A percentile compares a stretch with the other conserved stretches of the same genome.
Conservation (phyloP, 805 yeast genomes). For the Monosporozyma yasuniensis region DNA sequence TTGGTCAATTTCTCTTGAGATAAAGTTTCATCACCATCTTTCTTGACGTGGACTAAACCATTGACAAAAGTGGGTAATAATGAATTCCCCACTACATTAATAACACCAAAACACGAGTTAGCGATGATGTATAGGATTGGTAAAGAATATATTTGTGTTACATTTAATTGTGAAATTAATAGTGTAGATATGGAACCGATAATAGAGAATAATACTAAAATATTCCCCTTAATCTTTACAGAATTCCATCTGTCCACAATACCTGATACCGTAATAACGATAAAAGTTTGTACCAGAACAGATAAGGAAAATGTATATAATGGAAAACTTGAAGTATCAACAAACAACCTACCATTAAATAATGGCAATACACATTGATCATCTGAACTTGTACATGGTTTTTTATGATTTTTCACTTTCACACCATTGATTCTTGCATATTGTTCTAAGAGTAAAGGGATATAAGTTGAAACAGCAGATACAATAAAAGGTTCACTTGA, state of each 20-base stretch:
- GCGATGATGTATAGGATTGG: constrained; percentile 51
- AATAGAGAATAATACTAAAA: constrained; percentile 48
- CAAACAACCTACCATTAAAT: constrained; percentile 38
- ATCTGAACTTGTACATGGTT: constrained; percentile 38
- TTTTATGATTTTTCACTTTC: constrained; percentile 43
- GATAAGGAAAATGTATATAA: constrained; percentile 62
- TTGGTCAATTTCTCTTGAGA: constrained; percentile 36
- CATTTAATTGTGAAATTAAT: constrained; percentile 30
- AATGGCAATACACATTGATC: constrained; percentile 38
- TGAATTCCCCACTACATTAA: constrained; percentile 72
- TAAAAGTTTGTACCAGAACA: constrained; percentile 62
- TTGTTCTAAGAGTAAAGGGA: constrained; percentile 62
- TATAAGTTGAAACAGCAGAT: constrained; percentile 69
- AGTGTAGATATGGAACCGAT: constrained; percentile 51
- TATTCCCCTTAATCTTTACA: constrained; percentile 42
- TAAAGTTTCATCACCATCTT: neutral
- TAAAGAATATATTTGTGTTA: constrained; percentile 26
- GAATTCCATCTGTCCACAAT: constrained; percentile 46
- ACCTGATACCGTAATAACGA: constrained; percentile 70
- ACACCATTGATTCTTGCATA: constrained; percentile 71
- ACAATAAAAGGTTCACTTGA: constrained; percentile 78
- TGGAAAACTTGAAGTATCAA: constrained; percentile 69
- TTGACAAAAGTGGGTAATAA: constrained; percentile 53
- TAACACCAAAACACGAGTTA: constrained; percentile 67
- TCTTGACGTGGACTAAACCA: constrained; percentile 24